Evolutionary conservation across 495 filamentous ascomycete species (phyloP).

Genomic region (Lophiostoma macrostomum): DNA sequence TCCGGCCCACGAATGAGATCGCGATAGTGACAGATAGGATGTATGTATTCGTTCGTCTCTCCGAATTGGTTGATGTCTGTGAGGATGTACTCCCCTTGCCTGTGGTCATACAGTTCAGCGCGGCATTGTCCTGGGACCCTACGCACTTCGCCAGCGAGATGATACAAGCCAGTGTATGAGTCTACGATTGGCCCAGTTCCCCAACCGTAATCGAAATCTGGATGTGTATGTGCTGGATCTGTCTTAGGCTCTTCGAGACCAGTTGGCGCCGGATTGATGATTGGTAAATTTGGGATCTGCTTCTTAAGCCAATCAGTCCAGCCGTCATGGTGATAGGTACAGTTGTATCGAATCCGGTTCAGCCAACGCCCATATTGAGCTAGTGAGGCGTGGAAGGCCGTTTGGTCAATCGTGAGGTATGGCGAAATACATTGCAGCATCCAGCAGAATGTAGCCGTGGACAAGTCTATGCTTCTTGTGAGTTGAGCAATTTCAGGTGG

Average conservation of each 20-base stretch:
- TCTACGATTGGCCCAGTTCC: constrained; percentile 23
- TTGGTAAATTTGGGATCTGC: constrained; percentile 18
- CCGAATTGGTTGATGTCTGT: constrained; percentile 10
- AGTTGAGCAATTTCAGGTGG: neutral
- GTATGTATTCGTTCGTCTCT: constrained; percentile 27
- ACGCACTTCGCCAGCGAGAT: neutral
- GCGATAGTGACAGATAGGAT: constrained; percentile 25
- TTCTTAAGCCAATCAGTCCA: neutral
- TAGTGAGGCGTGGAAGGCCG: constrained; percentile 8
- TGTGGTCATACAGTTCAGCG: constrained; percentile 10
- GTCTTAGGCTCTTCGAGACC: constrained; percentile 10
- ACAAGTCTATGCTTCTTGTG: constrained; percentile 8
- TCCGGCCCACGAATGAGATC: constrained; percentile 12
- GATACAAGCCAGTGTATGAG: constrained; percentile 14
- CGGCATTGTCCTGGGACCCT: constrained; percentile 17
- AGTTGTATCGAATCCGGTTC: constrained; percentile 10
- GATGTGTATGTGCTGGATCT: constrained; percentile 11
- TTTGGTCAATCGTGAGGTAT: constrained; percentile 22
- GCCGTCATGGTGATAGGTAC: constrained; percentile 17
- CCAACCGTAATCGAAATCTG: constrained; percentile 17
- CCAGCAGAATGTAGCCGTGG: constrained; percentile 22
- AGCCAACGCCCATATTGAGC: constrained; percentile 21
- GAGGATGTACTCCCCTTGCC: neutral
- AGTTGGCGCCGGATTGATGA: constrained; percentile 19
- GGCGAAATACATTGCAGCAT: constrained; percentile 31